Conservation (phyloP, 2,329 filamentous ascomycete species). For the Rutstroemia sp. region DNA sequence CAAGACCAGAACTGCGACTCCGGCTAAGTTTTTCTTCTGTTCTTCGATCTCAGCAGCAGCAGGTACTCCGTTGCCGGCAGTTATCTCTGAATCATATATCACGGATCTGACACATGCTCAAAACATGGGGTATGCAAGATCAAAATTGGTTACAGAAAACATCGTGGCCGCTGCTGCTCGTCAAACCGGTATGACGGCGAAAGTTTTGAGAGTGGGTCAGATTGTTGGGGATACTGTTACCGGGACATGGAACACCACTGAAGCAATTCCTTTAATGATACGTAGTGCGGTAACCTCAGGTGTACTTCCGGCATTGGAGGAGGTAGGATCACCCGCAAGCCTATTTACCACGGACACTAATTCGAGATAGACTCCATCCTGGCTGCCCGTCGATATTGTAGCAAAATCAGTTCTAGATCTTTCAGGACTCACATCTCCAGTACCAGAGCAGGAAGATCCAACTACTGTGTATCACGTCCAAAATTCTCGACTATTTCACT, state of each 20-base stretch:
- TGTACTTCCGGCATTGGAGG: constrained; percentile 38
- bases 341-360: neutral
- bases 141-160: constrained; percentile 42
- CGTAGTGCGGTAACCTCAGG: constrained; percentile 37
- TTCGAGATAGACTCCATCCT: constrained; percentile 29
- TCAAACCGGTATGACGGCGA: constrained; percentile 27
- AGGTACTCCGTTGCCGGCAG: constrained; percentile 23
- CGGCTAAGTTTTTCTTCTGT: constrained; percentile 31
- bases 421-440: constrained; percentile 15
- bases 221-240: constrained; percentile 39
- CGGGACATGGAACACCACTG: constrained; percentile 45
- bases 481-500: constrained; percentile 40
- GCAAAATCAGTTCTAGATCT: constrained; percentile 36
- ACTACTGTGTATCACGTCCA: constrained; percentile 40
- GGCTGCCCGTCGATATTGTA: constrained; percentile 40
- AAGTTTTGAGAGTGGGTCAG: constrained; percentile 42
- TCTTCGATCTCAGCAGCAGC: constrained; percentile 32
- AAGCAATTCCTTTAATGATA: constrained; percentile 46
- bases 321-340: constrained; percentile 19
- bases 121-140: constrained; percentile 44
- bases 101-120: constrained; percentile 31
- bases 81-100: constrained; percentile 31
- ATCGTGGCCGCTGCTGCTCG: constrained; percentile 33
- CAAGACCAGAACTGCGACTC: constrained; percentile 22
- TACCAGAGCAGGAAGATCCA: constrained; percentile 11